phyloP scores from a whole-genome alignment of 2,329 filamentous ascomycete species.

The Mariannaea sp. region DNA sequence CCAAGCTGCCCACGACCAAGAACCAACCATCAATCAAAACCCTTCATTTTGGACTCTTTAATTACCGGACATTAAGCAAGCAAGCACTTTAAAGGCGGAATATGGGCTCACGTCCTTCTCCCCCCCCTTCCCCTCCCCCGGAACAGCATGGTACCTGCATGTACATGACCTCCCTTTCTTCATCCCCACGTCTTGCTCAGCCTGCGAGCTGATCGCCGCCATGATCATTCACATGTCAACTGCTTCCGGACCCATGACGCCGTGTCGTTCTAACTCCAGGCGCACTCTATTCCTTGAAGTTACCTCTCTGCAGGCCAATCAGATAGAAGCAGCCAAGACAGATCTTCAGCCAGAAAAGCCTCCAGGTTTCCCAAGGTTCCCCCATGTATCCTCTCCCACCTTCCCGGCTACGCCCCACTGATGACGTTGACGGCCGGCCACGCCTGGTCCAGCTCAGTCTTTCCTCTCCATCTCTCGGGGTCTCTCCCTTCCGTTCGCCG shows the following conservation, averaged over 20 bases:
- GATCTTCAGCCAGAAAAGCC: not conserved
- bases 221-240: not conserved
- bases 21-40: too few relatives aligned
- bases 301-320: too few relatives aligned
- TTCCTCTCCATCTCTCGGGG: constrained; percentile 5
- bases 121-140: not conserved
- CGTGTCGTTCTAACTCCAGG: not conserved
- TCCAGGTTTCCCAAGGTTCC: not conserved
- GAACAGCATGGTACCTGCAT: constrained; percentile 12
- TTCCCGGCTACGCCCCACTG: not conserved
- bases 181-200: not conserved
- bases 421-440: constrained; percentile 20
- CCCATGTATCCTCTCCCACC: not conserved
- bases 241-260: not conserved
- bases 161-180: not conserved
- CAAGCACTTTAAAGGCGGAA: constrained; percentile 29
- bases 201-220: not conserved
- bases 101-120: not conserved
- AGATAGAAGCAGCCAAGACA: too few relatives aligned
- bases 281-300: too few relatives aligned
- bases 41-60: too few relatives aligned
- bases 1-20: not conserved
- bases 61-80: too few relatives aligned
- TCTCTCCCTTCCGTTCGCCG: constrained; percentile 8
- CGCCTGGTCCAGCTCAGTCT: too few relatives aligned